Evolutionary conservation across 169 alveolate species (phyloP).

Genomic region (Pseudocohnilembus persalinus): DNA sequence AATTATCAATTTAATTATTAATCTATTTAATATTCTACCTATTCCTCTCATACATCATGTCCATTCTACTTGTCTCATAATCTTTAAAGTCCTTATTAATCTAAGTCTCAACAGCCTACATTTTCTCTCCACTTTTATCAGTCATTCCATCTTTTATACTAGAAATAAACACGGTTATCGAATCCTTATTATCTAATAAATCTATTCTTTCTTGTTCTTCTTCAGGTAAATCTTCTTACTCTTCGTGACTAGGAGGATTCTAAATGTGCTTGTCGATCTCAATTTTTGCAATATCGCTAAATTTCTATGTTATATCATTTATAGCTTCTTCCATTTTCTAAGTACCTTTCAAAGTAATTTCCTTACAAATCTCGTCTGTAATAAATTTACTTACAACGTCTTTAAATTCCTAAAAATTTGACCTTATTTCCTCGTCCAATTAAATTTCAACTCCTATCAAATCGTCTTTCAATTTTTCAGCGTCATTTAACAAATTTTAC

Average conservation of each 20-base stretch:
- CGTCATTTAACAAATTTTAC: neutral
- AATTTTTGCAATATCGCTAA: neutral
- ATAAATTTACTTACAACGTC: no score
- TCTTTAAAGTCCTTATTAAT: neutral
- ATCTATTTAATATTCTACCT: neutral
- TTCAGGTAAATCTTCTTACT: neutral
- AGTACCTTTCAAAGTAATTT: neutral
- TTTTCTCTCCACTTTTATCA: neutral
- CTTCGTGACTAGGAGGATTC: neutral
- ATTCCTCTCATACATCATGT: neutral
- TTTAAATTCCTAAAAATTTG: neutral
- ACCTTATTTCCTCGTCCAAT: neutral
- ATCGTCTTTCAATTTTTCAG: neutral
- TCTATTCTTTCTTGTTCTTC: neutral
- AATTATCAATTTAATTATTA: neutral
- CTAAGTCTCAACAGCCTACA: neutral
- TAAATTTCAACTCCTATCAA: neutral
- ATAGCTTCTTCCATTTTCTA: neutral
- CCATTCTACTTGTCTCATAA: neutral
- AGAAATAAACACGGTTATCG: neutral
- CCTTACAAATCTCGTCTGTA: neutral
- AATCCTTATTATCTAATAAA: neutral
- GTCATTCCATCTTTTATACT: neutral
- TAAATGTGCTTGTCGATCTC: neutral
- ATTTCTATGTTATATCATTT: neutral